Percentiles rank a stretch among this genome's conserved stretches.
phyloP scores from a whole-genome alignment of 2,329 filamentous ascomycete genomes.

The Diaporthe eres region DNA sequence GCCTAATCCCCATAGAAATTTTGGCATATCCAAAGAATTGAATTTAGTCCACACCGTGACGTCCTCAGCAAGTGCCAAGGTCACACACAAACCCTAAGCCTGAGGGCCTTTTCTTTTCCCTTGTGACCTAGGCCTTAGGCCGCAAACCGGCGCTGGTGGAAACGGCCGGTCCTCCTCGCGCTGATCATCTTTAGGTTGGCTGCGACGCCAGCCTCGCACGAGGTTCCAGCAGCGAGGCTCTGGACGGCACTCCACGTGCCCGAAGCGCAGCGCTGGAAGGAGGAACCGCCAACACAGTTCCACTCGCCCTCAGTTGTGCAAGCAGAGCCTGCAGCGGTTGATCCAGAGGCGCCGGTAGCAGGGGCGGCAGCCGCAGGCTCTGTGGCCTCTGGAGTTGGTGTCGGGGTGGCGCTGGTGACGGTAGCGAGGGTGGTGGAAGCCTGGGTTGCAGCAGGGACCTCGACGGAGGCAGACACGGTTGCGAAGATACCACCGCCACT shows the following conservation, averaged over 20 bases:
- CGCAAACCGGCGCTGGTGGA: slow-evolving; percentile 11
- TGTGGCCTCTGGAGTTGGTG: slow-evolving; percentile 1
- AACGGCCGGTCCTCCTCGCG: neutral
- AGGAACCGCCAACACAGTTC: slow-evolving; percentile 69
- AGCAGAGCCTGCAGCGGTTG: slow-evolving; percentile 53
- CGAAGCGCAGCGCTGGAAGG: slow-evolving; percentile 74
- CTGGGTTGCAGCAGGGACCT: slow-evolving; percentile 30
- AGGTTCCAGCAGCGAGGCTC: slow-evolving; percentile 66
- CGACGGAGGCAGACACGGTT: slow-evolving; percentile 35
- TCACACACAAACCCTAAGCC: slow-evolving; percentile 15
- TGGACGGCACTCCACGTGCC: slow-evolving; percentile 66
- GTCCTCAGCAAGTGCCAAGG: neutral
- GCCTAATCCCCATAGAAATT: neutral
- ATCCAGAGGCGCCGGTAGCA: neutral
- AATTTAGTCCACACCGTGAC: slow-evolving; percentile 24
- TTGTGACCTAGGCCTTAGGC: slow-evolving; percentile 2
- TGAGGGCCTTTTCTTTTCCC: neutral
- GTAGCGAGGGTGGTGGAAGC: slow-evolving; percentile 46
- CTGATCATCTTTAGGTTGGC: slow-evolving; percentile 4
- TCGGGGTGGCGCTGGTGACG: slow-evolving; percentile 38
- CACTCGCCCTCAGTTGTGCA: slow-evolving; percentile 70
- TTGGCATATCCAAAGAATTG: slow-evolving; percentile 16
- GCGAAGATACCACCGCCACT: slow-evolving; percentile 42
- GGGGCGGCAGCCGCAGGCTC: slow-evolving; percentile 42
- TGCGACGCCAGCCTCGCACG: slow-evolving; percentile 53